Percentiles rank a stretch among this genome's conserved stretches.
Evolutionary conservation across 2,329 filamentous ascomycete species (phyloP).

Genomic region (Fusarium anthophilum): DNA sequence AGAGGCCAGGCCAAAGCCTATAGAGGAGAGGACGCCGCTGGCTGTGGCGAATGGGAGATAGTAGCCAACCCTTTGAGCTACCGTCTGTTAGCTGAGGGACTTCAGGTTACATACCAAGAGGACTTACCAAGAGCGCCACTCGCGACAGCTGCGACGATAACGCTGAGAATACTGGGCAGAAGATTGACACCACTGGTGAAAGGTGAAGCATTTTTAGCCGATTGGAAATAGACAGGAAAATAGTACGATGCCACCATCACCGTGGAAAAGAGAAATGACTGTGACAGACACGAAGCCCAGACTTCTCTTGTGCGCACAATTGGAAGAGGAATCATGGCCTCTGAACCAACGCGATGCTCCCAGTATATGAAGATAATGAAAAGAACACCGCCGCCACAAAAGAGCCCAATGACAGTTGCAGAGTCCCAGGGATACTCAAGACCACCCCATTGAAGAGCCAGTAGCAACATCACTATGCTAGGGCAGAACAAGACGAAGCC

Average conservation of each 20-base stretch:
- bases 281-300: constrained; percentile 52
- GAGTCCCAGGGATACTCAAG: constrained; percentile 57
- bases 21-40: constrained; percentile 44
- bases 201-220: constrained; percentile 49
- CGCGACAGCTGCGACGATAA: constrained; percentile 38
- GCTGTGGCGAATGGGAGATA: constrained; percentile 55
- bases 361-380: constrained; percentile 55
- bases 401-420: constrained; percentile 55
- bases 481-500: constrained; percentile 58
- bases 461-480: constrained; percentile 57
- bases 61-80: constrained; percentile 50
- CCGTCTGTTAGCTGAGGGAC: neutral
- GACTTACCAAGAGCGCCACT: constrained; percentile 37
- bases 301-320: constrained; percentile 56
- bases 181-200: constrained; percentile 44
- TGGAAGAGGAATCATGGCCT: constrained; percentile 60
- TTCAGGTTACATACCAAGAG: no score
- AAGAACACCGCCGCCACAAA: constrained; percentile 54
- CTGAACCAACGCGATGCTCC: constrained; percentile 55
- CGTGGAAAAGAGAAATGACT: constrained; percentile 54
- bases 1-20: constrained; percentile 54
- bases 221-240: constrained; percentile 63
- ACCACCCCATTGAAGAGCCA: constrained; percentile 64
- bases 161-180: constrained; percentile 41
- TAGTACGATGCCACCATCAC: constrained; percentile 59